A percentile compares a stretch with the other conserved stretches of the same genome.
These are phyloP conservation scores for Phanerochaete sordida DNA, from an alignment of 768 basidiomycete genomes.

Conservation along the genomic window DNA sequence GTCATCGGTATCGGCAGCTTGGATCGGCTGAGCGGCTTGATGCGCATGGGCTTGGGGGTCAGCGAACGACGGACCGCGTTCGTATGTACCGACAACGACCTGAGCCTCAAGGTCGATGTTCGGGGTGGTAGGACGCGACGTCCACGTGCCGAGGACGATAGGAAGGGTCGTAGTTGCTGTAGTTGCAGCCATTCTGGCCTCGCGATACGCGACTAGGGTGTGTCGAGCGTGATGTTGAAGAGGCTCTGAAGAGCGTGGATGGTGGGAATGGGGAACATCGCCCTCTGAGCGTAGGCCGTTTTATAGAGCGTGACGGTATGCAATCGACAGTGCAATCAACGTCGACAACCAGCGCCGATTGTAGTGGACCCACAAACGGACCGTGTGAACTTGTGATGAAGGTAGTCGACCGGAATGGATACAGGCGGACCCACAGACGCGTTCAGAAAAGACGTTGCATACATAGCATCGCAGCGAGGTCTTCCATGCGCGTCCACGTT, in stretches of 20 bases:
- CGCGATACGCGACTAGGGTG: too few species aligned
- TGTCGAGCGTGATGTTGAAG: too few species aligned
- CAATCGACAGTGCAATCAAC: neutral
- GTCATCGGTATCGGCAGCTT: conserved; percentile 9
- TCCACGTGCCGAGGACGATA: conserved; percentile 17
- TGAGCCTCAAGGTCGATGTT: conserved; percentile 15
- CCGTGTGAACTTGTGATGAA: conserved; percentile 1
- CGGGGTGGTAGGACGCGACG: neutral
- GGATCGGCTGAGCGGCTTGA: conserved; percentile 1
- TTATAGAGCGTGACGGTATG: neutral
- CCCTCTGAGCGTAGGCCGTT: neutral
- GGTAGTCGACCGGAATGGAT: neutral
- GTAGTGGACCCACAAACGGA: conserved; percentile 8
- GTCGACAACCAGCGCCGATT: neutral
- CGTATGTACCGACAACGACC: conserved; percentile 8
- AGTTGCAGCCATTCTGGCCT: conserved; percentile 14
- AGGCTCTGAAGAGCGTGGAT: neutral
- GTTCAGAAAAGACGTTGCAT: neutral
- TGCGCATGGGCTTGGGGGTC: too few species aligned
- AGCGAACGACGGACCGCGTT: neutral
- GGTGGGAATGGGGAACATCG: neutral
- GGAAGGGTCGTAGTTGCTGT: conserved; percentile 2
- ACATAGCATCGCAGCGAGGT: too few species aligned
- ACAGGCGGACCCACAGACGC: neutral
- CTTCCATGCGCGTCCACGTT: too few species aligned